phyloP scores from a whole-genome alignment of 257 asterid species.

The Perilla frutescens region DNA sequence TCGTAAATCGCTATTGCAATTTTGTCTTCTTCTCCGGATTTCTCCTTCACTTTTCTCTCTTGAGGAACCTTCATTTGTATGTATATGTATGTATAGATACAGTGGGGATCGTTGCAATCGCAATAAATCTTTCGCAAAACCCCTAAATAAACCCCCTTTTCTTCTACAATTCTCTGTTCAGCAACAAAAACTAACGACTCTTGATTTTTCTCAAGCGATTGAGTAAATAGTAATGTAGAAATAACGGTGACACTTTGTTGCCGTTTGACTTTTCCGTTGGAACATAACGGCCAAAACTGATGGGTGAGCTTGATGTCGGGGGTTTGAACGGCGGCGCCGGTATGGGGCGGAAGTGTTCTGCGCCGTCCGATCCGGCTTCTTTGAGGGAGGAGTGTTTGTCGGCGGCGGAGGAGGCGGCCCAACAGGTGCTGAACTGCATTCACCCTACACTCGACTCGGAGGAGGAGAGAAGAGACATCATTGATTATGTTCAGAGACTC shows the following conservation, averaged over 20 bases:
- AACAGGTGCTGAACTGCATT: conserved; percentile 48
- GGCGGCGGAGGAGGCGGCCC: conserved; percentile 52
- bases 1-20: conserved; percentile 17
- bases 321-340: conserved; percentile 14
- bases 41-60: not conserved
- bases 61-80: too few species aligned
- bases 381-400: conserved; percentile 47
- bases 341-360: conserved; percentile 23
- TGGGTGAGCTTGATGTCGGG: conserved; percentile 43
- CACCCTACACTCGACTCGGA: conserved; percentile 61
- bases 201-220: not conserved
- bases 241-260: conserved; percentile 4
- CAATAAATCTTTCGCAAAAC: conserved; percentile 30
- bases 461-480: conserved; percentile 53
- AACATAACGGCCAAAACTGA: not conserved
- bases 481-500: conserved; percentile 52
- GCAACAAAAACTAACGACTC: not conserved
- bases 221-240: not conserved
- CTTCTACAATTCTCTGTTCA: conserved; percentile 23
- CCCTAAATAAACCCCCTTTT: conserved; percentile 39
- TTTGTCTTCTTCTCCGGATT: conserved; percentile 22
- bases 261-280: conserved; percentile 7
- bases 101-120: conserved; percentile 29
- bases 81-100: conserved; percentile 11
- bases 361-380: conserved; percentile 50